These are phyloP conservation scores for Aspergillus calidoustus DNA, from an alignment of 2,329 filamentous ascomycete species.

Conservation along the genomic window DNA sequence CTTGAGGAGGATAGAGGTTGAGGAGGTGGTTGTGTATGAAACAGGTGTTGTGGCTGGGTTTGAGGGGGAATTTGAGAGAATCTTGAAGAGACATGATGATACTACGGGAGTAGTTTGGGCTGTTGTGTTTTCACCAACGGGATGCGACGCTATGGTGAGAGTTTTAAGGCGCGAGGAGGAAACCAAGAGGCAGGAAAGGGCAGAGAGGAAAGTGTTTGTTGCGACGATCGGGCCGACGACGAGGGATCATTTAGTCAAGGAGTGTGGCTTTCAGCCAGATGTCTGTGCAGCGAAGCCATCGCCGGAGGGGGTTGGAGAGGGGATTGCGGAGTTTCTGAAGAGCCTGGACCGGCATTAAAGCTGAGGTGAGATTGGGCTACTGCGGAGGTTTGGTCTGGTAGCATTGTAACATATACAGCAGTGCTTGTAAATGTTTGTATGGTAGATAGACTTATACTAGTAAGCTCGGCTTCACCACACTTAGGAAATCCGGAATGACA, in stretches of 20 bases:
- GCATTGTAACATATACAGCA: neutral
- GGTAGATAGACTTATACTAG: neutral
- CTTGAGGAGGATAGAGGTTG: constrained; percentile 65
- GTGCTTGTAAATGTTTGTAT: neutral
- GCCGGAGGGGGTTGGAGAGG: constrained; percentile 75
- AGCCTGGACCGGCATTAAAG: neutral
- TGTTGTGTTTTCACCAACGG: constrained; percentile 63
- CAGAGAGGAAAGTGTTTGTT: constrained; percentile 56
- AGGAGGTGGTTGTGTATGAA: constrained; percentile 84
- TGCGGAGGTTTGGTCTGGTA: neutral
- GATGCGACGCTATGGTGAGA: constrained; percentile 64
- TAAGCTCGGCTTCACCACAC: neutral
- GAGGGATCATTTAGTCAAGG: constrained; percentile 66
- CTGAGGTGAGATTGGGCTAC: neutral
- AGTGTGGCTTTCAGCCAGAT: constrained; percentile 51
- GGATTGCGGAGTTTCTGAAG: constrained; percentile 61
- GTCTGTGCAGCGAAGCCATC: constrained; percentile 79
- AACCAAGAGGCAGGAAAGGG: constrained; percentile 1
- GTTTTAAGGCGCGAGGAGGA: constrained; percentile 44
- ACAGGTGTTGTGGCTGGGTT: constrained; percentile 84
- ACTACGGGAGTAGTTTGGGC: constrained; percentile 37
- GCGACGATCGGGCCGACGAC: constrained; percentile 96
- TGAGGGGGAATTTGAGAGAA: constrained; percentile 63
- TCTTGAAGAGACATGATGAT: constrained; percentile 42
- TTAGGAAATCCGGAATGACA: neutral